A percentile compares a stretch with the other conserved stretches of the same genome.
Evolutionary conservation across 768 basidiomycete species (phyloP).

Genomic region (Boletus sp.): DNA sequence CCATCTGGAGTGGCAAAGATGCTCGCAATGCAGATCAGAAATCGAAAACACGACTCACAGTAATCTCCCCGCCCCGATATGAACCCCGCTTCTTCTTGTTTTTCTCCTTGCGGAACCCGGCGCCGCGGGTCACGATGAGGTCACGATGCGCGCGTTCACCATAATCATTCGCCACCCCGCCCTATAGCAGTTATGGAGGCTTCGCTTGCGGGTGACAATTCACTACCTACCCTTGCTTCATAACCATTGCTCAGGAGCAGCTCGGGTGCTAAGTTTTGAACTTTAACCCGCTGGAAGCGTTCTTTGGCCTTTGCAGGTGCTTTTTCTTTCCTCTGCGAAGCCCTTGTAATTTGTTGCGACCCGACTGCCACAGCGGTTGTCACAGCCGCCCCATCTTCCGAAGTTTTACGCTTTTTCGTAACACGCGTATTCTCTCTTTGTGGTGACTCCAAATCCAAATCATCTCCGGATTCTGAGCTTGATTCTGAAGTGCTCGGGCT

Average conservation of each 20-base stretch:
- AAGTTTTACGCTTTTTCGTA: slow-evolving; percentile 60
- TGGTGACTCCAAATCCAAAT: background rate
- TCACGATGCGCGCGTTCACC: slow-evolving; percentile 83
- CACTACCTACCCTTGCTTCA: slow-evolving; percentile 61
- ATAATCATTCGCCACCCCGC: slow-evolving; percentile 73
- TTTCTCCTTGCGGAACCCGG: slow-evolving; percentile 97
- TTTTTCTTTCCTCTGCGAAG: slow-evolving; percentile 14
- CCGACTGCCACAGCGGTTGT: slow-evolving; percentile 39
- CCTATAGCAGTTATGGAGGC: slow-evolving; percentile 35
- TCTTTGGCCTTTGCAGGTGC: slow-evolving; percentile 44
- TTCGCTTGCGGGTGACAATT: background rate
- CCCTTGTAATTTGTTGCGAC: background rate
- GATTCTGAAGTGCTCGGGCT: slow-evolving; percentile 9
- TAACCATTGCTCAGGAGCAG: slow-evolving; percentile 69
- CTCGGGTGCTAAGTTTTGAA: slow-evolving; percentile 46
- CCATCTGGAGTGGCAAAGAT: slow-evolving; percentile 46
- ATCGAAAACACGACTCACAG: slow-evolving; percentile 46
- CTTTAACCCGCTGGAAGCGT: slow-evolving; percentile 80
- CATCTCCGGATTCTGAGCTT: slow-evolving; percentile 27
- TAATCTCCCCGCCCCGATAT: slow-evolving; percentile 93
- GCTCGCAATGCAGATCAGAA: background rate
- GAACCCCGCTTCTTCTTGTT: slow-evolving; percentile 99
- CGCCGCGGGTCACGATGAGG: slow-evolving; percentile 88
- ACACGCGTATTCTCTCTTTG: slow-evolving; percentile 25
- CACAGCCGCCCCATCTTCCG: slow-evolving; percentile 48